These are phyloP conservation scores for Ustilago xerochloae DNA, from an alignment of 1,284 basidiomycete genomes.

Conservation along the genomic window DNA sequence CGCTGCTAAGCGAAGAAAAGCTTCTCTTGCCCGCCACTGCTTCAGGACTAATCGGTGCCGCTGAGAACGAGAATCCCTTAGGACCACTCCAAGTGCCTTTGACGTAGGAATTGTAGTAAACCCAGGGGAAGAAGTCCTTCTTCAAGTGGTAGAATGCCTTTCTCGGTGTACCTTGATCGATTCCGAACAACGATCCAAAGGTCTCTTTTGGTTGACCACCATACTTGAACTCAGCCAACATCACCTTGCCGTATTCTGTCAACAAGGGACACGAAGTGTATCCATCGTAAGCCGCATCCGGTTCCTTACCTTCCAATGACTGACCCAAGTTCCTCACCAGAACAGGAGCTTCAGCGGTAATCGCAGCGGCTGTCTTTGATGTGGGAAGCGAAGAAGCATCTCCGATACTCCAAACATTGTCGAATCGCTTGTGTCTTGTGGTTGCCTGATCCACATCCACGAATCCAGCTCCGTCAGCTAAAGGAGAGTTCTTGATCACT, in stretches of 20 bases:
- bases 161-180: slow-evolving; percentile 61
- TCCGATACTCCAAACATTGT: slow-evolving; percentile 88
- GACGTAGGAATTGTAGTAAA: slow-evolving; percentile 87
- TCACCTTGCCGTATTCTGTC: slow-evolving; percentile 84
- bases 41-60: slow-evolving; percentile 30
- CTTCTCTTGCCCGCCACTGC: slow-evolving; percentile 34
- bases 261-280: slow-evolving; percentile 70
- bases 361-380: slow-evolving; percentile 94
- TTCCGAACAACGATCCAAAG: slow-evolving; percentile 51
- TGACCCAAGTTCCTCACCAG: slow-evolving; percentile 82
- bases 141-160: slow-evolving; percentile 90
- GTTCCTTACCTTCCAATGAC: slow-evolving; percentile 44
- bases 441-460: slow-evolving; percentile 85
- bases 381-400: slow-evolving; percentile 92
- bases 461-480: slow-evolving; percentile 73
- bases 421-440: slow-evolving; percentile 81
- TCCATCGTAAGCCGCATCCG: slow-evolving; percentile 62
- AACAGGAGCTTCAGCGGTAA: slow-evolving; percentile 91
- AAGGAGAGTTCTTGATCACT: slow-evolving; percentile 76
- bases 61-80: slow-evolving; percentile 50
- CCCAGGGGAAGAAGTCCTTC: slow-evolving; percentile 88
- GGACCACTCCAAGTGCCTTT: slow-evolving; percentile 71
- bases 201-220: slow-evolving; percentile 86
- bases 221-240: slow-evolving; percentile 88
- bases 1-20: slow-evolving; percentile 13